Conservation (phyloP, 1,284 basidiomycete species). For the Malassezia cuniculi region DNA sequence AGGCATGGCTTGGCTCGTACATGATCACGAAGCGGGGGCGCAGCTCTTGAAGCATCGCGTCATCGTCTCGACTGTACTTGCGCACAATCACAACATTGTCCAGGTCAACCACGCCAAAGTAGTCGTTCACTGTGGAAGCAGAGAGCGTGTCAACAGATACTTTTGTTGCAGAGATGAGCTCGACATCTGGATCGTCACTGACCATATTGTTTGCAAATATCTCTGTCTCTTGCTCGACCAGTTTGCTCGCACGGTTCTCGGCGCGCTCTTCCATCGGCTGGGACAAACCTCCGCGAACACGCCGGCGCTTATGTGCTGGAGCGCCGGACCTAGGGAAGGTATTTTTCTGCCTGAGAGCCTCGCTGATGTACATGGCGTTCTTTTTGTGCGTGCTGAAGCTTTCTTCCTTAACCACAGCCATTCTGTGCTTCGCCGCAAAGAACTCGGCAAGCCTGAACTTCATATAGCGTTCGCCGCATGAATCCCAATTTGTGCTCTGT, state of each 20-base stretch:
- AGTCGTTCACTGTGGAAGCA: too few relatives aligned
- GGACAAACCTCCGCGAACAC: conserved; percentile 16
- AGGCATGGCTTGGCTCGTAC: conserved; percentile 88
- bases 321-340: conserved; percentile 20
- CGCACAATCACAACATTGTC: conserved; percentile 74
- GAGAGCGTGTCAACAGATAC: neutral
- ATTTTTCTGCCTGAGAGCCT: conserved; percentile 32
- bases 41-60: conserved; percentile 72
- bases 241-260: neutral
- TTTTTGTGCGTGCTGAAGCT: too few relatives aligned
- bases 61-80: conserved; percentile 85
- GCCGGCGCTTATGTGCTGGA: conserved; percentile 44
- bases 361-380: conserved; percentile 4
- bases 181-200: neutral
- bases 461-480: too few relatives aligned
- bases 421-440: conserved; percentile 66
- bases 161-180: conserved; percentile 20
- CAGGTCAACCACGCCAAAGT: conserved; percentile 68
- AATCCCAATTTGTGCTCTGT: too few relatives aligned
- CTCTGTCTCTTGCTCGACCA: too few relatives aligned
- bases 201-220: neutral
- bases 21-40: conserved; percentile 74
- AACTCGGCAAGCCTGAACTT: conserved; percentile 58
- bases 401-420: too few relatives aligned
- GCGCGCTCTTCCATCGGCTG: conserved; percentile 2